Evolutionary conservation across 192 early-diverging fungal genomes (phyloP).

Genomic region (Thamnidium elegans): DNA sequence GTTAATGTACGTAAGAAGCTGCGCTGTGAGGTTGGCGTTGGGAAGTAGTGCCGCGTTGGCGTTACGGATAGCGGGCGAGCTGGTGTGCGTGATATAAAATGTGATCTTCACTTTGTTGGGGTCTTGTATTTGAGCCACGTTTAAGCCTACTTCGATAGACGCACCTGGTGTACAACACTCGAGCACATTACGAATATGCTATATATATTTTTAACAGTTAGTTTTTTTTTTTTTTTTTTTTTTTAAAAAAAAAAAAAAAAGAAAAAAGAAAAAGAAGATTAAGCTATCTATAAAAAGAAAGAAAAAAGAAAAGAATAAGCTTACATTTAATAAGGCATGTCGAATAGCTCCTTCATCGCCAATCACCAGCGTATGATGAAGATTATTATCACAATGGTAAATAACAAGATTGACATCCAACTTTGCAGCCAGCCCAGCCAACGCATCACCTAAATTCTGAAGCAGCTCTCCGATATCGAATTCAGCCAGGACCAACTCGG

Average conservation of each 20-base stretch:
- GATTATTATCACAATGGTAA: constrained; percentile 50
- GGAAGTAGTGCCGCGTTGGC: constrained; percentile 3
- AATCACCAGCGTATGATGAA: constrained; percentile 50
- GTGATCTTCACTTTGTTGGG: constrained; percentile 10
- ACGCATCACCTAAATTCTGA: constrained; percentile 55
- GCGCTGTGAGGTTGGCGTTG: constrained; percentile 32
- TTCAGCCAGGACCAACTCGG: constrained; percentile 10
- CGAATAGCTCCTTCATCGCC: constrained; percentile 53
- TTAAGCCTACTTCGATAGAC: constrained; percentile 52
- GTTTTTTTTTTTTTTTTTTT: no score
- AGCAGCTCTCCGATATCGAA: constrained; percentile 61
- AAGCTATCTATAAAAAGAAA: no score
- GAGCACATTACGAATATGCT: constrained; percentile 53
- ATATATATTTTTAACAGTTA: neutral
- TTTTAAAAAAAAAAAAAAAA: no score
- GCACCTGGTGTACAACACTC: constrained; percentile 46
- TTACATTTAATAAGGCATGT: constrained; percentile 53
- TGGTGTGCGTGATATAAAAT: constrained; percentile 23
- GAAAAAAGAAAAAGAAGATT: no score
- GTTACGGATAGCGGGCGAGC: neutral
- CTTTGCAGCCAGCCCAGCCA: constrained; percentile 51
- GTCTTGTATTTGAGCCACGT: constrained; percentile 6
- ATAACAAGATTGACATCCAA: constrained; percentile 54
- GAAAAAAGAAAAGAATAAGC: constrained; percentile 13
- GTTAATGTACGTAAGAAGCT: constrained; percentile 21